These are phyloP conservation scores for Cyclanthera cordifolia DNA, from an alignment of 306 rosid species.

Conservation along the genomic window DNA sequence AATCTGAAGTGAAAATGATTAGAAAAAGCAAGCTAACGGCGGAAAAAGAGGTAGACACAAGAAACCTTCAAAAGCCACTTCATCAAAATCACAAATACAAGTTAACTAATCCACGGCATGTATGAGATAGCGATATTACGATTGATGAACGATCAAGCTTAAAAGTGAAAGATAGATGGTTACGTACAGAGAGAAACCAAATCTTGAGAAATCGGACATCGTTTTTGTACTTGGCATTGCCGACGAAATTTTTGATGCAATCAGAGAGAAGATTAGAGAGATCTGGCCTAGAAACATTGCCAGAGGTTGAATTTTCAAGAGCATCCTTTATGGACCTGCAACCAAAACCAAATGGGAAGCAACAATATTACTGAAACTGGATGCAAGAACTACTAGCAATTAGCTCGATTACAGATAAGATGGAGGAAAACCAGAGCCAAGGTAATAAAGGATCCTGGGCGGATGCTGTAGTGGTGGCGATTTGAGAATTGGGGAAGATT, in stretches of 20 bases:
- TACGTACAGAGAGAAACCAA: slow-evolving; percentile 59
- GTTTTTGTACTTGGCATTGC: slow-evolving; percentile 35
- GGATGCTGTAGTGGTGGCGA: background rate
- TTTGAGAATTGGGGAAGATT: slow-evolving; percentile 11
- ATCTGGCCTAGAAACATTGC: slow-evolving; percentile 15
- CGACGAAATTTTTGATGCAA: slow-evolving; percentile 44
- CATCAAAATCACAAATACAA: background rate
- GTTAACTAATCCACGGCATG: background rate
- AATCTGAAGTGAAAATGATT: background rate
- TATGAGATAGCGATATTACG: background rate
- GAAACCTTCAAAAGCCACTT: background rate
- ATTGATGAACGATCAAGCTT: background rate
- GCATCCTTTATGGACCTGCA: slow-evolving; percentile 45
- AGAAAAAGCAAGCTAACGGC: background rate
- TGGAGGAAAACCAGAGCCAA: slow-evolving; percentile 35
- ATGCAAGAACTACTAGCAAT: background rate
- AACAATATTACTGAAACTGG: background rate
- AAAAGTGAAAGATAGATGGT: background rate
- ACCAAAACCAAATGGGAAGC: background rate
- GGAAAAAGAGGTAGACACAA: background rate
- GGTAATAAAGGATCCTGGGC: slow-evolving; percentile 47
- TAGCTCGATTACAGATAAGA: background rate
- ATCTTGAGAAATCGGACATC: slow-evolving; percentile 73
- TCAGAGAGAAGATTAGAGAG: slow-evolving; percentile 35
- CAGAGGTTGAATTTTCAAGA: slow-evolving; percentile 30